Conservation (phyloP, 2,329 filamentous ascomycete species). For the Colletotrichum sp. region DNA sequence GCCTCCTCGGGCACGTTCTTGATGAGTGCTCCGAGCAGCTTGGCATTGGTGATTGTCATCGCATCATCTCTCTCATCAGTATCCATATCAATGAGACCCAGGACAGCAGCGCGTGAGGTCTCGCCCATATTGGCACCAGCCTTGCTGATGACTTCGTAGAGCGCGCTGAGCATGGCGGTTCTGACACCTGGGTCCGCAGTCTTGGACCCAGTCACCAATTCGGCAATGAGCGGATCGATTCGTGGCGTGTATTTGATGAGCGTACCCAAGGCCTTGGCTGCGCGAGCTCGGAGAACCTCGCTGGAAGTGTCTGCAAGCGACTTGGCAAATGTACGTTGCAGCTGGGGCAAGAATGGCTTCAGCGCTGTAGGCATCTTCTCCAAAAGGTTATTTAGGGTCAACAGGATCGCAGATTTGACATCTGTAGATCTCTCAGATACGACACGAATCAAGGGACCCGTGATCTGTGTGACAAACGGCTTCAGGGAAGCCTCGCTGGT, state of each 20-base stretch:
- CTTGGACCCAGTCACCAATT: constrained; percentile 95
- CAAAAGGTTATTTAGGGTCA: constrained; percentile 92
- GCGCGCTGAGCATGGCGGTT: constrained; percentile 94
- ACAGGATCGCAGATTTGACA: constrained; percentile 91
- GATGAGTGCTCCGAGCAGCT: constrained; percentile 86
- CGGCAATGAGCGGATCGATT: constrained; percentile 90
- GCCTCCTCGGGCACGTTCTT: constrained; percentile 81
- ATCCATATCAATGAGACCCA: constrained; percentile 88
- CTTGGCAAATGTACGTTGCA: constrained; percentile 96
- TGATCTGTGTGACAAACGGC: constrained; percentile 96
- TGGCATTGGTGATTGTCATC: constrained; percentile 90
- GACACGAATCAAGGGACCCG: constrained; percentile 95
- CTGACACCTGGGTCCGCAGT: constrained; percentile 86
- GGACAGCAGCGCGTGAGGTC: constrained; percentile 81
- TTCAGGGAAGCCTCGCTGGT: constrained; percentile 87
- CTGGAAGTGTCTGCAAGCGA: constrained; percentile 92
- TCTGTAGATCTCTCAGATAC: constrained; percentile 96
- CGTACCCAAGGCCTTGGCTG: constrained; percentile 92
- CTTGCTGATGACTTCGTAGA: constrained; percentile 96
- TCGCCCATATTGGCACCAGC: constrained; percentile 96
- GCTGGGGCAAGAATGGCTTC: constrained; percentile 95
- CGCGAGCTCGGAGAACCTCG: constrained; percentile 83
- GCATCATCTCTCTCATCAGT: constrained; percentile 74
- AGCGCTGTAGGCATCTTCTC: constrained; percentile 96
- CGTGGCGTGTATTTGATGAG: constrained; percentile 94